phyloP scores from a whole-genome alignment of 2,329 filamentous ascomycete species.

The Beauveria sp. region DNA sequence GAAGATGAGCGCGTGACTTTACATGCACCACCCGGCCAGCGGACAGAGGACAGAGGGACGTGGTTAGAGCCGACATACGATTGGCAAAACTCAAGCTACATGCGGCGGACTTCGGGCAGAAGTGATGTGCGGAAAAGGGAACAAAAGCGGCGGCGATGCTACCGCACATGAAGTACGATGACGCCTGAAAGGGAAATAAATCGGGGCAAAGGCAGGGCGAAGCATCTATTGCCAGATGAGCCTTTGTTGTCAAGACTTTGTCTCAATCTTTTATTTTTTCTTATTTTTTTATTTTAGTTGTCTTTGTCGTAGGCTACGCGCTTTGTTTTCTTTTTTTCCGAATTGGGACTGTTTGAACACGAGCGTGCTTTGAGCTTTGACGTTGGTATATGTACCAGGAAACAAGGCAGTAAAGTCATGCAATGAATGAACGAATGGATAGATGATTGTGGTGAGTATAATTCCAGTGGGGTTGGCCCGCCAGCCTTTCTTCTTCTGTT shows the following conservation, averaged over 20 bases:
- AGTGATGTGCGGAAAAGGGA: no score
- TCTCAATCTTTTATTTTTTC: background rate
- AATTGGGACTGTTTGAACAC: background rate
- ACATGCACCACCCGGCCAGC: no score
- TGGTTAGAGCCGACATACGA: no score
- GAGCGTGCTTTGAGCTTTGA: background rate
- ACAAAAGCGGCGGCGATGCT: background rate
- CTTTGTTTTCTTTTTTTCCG: background rate
- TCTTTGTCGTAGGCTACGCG: background rate
- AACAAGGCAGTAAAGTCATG: background rate
- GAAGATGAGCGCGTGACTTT: no score
- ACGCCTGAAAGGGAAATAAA: background rate
- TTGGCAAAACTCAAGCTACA: no score
- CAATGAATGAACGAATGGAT: background rate
- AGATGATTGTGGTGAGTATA: no score
- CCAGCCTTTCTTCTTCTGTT: background rate
- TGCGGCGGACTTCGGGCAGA: no score
- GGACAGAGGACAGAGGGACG: no score
- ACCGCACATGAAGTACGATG: background rate
- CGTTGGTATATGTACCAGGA: background rate
- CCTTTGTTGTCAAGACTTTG: background rate
- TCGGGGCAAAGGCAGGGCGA: background rate
- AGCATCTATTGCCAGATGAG: no score
- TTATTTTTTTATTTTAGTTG: background rate
- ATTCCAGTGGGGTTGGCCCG: background rate